Base-by-base conservation (phyloP, 768 basidiomycete genomes). In the Postia placenta region DNA sequence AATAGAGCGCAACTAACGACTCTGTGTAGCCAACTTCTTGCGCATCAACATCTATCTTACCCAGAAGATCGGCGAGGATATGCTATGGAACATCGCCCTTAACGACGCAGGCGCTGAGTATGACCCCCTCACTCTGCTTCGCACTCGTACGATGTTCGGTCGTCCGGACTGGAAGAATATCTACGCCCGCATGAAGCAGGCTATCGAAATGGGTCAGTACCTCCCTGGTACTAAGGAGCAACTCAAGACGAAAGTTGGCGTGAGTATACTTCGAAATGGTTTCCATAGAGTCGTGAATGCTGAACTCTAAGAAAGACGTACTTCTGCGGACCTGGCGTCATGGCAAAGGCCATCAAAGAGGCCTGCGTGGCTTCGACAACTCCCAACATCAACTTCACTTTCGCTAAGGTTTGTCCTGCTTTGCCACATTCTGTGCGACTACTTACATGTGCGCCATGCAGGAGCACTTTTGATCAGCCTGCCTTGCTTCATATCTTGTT, bases 1-100 rank as follows among this genome's bases (percentile, higher is more conserved):
- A 15, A 7, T 15, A 33, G 30, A 33, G 9, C 30, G 15, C 30
- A 33, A 33, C n/a, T 45, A 4, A 5, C n/a, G 14, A 23, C 27
- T 2, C 7, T 11, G 3, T 19, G 22, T 56, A 92, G 91, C 91
- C 60, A 87, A 92, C 72, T 93, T 95, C 74, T 74, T 95, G 47
- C 87, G 84, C 49, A 94, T 97, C 72, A 88, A 88, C 58, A 81
- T 93, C 57, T 94, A 92, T 66, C 74, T 93, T 52, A 94, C 92
- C 9, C 84, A 90, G 67, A 89, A 87, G 73, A 79, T 94, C 56
- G 72, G 72, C 51, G 82, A 91, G 60, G 83, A 91, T 67, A 90
- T 89, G 85, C 72, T 93, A 37, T 91, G 88, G 85, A 93, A 93
- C 64, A 88, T 94, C 51, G 84, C 87, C 15, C 79, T 95, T 54